Evolutionary conservation across 371 early-diverging fungal genomes (phyloP).

Genomic region (Haplosporangium sp.): DNA sequence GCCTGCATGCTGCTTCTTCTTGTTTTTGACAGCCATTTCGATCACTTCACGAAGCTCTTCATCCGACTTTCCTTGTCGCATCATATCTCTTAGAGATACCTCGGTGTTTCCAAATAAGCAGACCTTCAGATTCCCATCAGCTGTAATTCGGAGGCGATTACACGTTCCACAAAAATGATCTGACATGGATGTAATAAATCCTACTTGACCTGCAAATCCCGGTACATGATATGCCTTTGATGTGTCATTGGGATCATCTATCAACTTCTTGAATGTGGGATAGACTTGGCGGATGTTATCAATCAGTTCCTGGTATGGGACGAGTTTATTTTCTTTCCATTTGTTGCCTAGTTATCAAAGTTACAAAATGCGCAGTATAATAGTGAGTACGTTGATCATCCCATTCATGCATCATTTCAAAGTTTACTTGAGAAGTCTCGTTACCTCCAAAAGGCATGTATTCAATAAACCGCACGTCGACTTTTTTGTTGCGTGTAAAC

Average conservation of each 20-base stretch:
- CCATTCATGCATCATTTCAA: no score
- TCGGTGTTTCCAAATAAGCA: conserved; percentile 94
- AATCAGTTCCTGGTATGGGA: conserved; percentile 85
- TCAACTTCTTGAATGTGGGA: conserved; percentile 70
- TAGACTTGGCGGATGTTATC: conserved; percentile 65
- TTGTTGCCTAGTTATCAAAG: conserved; percentile 73
- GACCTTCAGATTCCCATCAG: conserved; percentile 94
- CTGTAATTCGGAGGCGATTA: conserved; percentile 92
- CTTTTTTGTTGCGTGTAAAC: conserved; percentile 77
- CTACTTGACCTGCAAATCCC: conserved; percentile 87
- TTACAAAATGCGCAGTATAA: background rate
- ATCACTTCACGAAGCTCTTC: conserved; percentile 77
- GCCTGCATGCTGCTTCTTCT: conserved; percentile 93
- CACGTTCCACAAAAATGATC: conserved; percentile 95
- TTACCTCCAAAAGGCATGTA: conserved; percentile 97
- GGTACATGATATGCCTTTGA: conserved; percentile 84
- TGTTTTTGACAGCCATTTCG: conserved; percentile 84
- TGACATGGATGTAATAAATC: conserved; percentile 97
- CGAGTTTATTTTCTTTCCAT: conserved; percentile 87
- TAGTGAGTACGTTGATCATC: background rate
- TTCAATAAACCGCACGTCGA: conserved; percentile 94
- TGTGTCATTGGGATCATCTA: conserved; percentile 87
- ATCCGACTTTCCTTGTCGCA: conserved; percentile 78
- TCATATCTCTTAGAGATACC: conserved; percentile 83
- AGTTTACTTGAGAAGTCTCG: no score